phyloP scores from a whole-genome alignment of 2,329 filamentous ascomycete genomes.

The Exophiala mesophila region DNA sequence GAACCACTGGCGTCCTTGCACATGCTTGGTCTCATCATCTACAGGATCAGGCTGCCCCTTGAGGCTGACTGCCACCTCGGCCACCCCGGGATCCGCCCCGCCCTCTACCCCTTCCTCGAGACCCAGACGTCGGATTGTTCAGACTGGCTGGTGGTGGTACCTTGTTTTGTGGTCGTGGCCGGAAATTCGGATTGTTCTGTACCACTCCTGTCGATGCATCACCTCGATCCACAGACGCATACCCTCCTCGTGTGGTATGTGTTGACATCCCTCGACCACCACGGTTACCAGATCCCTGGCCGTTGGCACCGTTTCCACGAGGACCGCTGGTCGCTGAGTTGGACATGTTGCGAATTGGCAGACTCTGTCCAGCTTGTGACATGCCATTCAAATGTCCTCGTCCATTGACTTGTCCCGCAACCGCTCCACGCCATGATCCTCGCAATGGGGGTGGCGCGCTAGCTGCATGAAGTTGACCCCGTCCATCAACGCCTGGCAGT shows the following conservation, averaged over 20 bases:
- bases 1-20: no score
- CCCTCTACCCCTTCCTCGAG: conserved; percentile 34
- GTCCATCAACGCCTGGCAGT: conserved; percentile 53
- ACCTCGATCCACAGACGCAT: conserved; percentile 42
- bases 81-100: conserved; percentile 31
- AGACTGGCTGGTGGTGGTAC: conserved; percentile 46
- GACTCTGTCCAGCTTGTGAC: conserved; percentile 11
- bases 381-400: conserved; percentile 30
- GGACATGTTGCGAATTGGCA: conserved; percentile 21
- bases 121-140: conserved; percentile 27
- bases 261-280: conserved; percentile 8
- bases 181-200: conserved; percentile 52
- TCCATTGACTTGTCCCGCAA: conserved; percentile 41
- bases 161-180: conserved; percentile 49
- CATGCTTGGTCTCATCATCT: no score
- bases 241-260: conserved; percentile 32
- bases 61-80: no score
- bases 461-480: conserved; percentile 57
- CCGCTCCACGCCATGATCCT: conserved; percentile 55
- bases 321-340: conserved; percentile 14
- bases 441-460: conserved; percentile 52
- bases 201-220: conserved; percentile 52
- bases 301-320: conserved; percentile 8
- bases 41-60: no score
- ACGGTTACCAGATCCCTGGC: conserved; percentile 8